These are phyloP conservation scores for Aureobasidium melanogenum DNA, from an alignment of 2,329 filamentous ascomycete species.

Conservation along the genomic window DNA sequence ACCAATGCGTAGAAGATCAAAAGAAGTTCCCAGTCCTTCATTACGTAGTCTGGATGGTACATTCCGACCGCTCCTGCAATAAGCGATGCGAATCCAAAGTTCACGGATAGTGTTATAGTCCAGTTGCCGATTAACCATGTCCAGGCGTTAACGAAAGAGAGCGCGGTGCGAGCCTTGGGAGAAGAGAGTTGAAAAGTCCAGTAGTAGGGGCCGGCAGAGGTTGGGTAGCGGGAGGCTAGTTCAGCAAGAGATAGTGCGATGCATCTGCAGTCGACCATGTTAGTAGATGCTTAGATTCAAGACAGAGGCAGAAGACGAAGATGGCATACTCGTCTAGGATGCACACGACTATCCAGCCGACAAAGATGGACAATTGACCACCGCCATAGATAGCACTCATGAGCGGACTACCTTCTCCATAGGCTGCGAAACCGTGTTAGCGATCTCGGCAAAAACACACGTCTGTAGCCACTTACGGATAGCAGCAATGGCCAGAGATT, in stretches of 20 bases:
- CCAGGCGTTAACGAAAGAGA: constrained; percentile 67
- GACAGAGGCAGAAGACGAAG: not conserved
- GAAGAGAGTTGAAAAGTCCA: constrained; percentile 65
- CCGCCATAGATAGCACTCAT: constrained; percentile 48
- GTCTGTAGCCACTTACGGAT: constrained; percentile 28
- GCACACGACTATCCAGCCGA: constrained; percentile 61
- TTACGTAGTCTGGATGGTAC: constrained; percentile 45
- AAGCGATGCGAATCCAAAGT: constrained; percentile 57
- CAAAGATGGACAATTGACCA: constrained; percentile 60
- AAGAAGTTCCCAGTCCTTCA: constrained; percentile 57
- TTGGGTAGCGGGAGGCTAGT: constrained; percentile 66
- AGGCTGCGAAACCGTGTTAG: not conserved
- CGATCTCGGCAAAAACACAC: not conserved
- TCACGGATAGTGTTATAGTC: constrained; percentile 67
- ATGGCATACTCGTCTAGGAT: constrained; percentile 50
- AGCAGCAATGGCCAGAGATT: constrained; percentile 52
- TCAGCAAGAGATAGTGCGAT: constrained; percentile 62
- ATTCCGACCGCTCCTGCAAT: constrained; percentile 38
- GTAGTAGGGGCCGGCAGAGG: constrained; percentile 69
- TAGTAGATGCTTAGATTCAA: not conserved
- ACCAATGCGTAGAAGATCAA: constrained; percentile 64
- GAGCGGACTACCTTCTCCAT: constrained; percentile 19
- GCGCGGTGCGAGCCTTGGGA: constrained; percentile 32
- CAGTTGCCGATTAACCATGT: constrained; percentile 68
- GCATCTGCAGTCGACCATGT: constrained; percentile 22